Conservation (phyloP, 345 rosid species). For the Punica granatum region DNA sequence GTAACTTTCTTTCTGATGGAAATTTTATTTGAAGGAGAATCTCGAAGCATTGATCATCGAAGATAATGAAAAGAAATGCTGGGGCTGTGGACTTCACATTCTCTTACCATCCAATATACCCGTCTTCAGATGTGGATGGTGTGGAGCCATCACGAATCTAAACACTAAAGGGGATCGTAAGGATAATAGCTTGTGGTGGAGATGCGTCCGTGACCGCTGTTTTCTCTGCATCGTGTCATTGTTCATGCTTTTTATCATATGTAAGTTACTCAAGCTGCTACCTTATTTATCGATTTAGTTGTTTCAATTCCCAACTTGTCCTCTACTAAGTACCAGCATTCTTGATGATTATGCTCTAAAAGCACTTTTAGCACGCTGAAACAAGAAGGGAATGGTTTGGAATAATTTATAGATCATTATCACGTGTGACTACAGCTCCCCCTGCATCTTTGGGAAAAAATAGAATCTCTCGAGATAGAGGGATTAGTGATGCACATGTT, state of each 20-base stretch:
- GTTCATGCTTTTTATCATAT: conserved; percentile 71
- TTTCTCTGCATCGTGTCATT: conserved; percentile 48
- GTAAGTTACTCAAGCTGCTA: conserved; percentile 34
- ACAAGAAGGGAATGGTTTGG: not conserved
- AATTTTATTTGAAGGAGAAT: conserved; percentile 31
- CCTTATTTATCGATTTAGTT: not conserved
- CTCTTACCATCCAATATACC: conserved; percentile 59
- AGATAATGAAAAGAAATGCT: conserved; percentile 58
- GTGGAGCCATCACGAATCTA: conserved; percentile 83
- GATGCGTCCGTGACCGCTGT: conserved; percentile 77
- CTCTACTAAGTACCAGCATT: not conserved
- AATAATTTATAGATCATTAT: not conserved
- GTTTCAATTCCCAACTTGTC: not conserved
- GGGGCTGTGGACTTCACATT: conserved; percentile 93
- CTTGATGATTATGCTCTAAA: not conserved
- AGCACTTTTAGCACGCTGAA: not conserved
- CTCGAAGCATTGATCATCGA: conserved; percentile 37
- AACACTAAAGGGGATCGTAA: conserved; percentile 31
- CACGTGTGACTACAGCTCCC: not conserved
- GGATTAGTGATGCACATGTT: not conserved
- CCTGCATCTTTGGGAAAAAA: not conserved
- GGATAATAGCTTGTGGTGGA: conserved; percentile 52
- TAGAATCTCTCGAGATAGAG: not conserved
- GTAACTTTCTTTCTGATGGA: not conserved
- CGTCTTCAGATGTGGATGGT: conserved; percentile 88